Conservation (phyloP, 768 basidiomycete species). For the Trametes maxima region DNA sequence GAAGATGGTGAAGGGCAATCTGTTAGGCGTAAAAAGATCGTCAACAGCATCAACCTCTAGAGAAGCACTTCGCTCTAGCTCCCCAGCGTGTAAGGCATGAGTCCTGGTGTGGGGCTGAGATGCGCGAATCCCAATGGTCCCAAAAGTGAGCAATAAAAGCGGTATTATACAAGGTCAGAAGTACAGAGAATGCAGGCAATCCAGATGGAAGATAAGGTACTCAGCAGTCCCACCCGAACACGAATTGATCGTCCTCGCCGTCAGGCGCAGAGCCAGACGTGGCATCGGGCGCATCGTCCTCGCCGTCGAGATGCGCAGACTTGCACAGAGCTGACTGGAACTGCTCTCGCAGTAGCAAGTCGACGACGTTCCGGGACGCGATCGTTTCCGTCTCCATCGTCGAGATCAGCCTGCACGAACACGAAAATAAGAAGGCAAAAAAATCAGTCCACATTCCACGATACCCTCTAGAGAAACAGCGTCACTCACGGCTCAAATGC, state of each 20-base stretch:
- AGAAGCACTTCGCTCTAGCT: no score
- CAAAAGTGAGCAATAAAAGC: background rate
- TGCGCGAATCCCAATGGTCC: no score
- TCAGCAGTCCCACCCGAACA: constrained; percentile 30
- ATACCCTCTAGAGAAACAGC: constrained; percentile 7
- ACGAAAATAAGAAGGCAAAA: constrained; percentile 41
- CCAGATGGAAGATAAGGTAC: no score
- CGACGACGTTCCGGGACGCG: constrained; percentile 80
- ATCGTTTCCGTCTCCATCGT: constrained; percentile 96
- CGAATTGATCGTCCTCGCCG: constrained; percentile 26
- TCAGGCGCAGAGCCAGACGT: no score
- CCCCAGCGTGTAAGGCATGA: no score
- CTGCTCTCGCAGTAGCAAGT: constrained; percentile 72
- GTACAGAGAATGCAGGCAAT: background rate
- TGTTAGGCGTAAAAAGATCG: no score
- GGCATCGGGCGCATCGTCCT: constrained; percentile 21
- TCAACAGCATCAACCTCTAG: no score
- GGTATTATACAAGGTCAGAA: background rate
- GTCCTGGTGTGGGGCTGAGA: no score
- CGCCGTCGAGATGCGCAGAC: constrained; percentile 23
- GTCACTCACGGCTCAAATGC: constrained; percentile 82
- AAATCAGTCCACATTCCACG: constrained; percentile 6
- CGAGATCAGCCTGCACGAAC: constrained; percentile 52
- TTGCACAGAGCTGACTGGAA: constrained; percentile 69
- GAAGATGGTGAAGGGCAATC: no score